phyloP scores from a whole-genome alignment of 202 grass and related monocot genomes.

The Setaria italica region DNA sequence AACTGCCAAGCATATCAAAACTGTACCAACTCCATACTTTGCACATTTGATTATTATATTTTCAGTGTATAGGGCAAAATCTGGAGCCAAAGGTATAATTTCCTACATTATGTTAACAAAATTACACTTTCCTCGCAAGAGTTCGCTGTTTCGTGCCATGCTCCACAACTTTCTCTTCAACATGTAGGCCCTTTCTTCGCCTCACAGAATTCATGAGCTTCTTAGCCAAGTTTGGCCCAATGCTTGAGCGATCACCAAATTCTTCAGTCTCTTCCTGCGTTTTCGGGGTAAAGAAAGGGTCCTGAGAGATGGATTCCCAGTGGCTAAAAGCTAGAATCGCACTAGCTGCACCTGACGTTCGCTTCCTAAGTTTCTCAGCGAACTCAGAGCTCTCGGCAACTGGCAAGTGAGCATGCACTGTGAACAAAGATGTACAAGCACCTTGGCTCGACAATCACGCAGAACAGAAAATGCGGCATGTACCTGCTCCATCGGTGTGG shows the following conservation, averaged over 20 bases:
- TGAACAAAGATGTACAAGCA: constrained; percentile 83
- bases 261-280: constrained; percentile 89
- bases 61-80: neutral
- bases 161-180: constrained; percentile 23
- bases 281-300: constrained; percentile 86
- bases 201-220: constrained; percentile 94
- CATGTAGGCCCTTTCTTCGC: constrained; percentile 40
- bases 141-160: constrained; percentile 31
- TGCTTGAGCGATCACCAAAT: constrained; percentile 85
- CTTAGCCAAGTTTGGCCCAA: constrained; percentile 83
- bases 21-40: neutral
- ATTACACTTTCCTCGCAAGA: constrained; percentile 6
- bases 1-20: neutral
- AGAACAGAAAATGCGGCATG: constrained; percentile 76
- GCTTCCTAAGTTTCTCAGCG: constrained; percentile 69
- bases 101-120: neutral
- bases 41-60: neutral
- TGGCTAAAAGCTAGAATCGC: constrained; percentile 88
- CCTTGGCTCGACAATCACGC: constrained; percentile 70
- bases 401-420: constrained; percentile 84
- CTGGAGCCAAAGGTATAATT: neutral
- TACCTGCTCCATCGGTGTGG: constrained; percentile 75
- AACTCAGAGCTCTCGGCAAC: constrained; percentile 81
- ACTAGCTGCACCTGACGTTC: constrained; percentile 78
- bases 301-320: constrained; percentile 76